Evolutionary conservation across 495 filamentous ascomycete species (phyloP).

Genomic region (Xylaria flabelliformis): DNA sequence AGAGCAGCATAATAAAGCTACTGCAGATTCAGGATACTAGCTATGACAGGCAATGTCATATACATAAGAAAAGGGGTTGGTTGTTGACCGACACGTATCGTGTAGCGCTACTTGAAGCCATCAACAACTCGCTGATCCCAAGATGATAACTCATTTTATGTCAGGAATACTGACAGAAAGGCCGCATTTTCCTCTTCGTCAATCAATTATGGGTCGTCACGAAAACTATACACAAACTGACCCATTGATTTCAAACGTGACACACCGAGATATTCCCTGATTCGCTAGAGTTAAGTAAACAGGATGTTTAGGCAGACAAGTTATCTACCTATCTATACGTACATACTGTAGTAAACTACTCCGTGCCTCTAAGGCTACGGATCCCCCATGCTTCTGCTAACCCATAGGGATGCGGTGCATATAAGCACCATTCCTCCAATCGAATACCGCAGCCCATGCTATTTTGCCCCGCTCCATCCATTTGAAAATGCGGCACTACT

Average conservation of each 20-base stretch:
- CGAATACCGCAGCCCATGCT: neutral
- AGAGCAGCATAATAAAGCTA: neutral
- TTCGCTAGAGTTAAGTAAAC: neutral
- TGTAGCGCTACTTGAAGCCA: neutral
- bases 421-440: slow-evolving; percentile 6
- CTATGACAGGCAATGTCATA: neutral
- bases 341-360: neutral
- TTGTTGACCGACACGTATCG: neutral
- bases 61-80: neutral
- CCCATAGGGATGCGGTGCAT: neutral
- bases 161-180: neutral
- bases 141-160: neutral
- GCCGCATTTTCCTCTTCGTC: neutral
- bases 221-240: neutral
- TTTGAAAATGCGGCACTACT: neutral
- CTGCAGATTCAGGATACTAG: neutral
- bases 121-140: neutral
- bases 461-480: neutral
- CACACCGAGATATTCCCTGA: neutral
- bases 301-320: neutral
- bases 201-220: slow-evolving; percentile 1
- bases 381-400: neutral
- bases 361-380: neutral
- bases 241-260: slow-evolving; percentile 4
- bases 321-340: neutral